phyloP scores from a whole-genome alignment of 2,329 filamentous ascomycete species.

The Claviceps africana region DNA sequence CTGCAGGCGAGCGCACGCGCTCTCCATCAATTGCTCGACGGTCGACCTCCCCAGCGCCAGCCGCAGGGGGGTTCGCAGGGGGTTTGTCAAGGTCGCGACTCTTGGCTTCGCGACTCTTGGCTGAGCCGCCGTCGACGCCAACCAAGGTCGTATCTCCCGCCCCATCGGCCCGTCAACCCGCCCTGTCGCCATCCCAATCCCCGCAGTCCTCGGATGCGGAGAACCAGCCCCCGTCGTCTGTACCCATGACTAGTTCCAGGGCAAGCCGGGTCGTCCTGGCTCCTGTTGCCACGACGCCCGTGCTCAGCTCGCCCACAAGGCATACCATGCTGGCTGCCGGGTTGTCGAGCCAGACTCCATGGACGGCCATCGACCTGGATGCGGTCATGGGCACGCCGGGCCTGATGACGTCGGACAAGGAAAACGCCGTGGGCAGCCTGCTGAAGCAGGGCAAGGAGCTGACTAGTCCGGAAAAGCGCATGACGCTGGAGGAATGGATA shows the following conservation, averaged over 20 bases:
- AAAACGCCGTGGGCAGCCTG: constrained; percentile 36
- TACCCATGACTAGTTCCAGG: constrained; percentile 32
- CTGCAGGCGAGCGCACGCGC: neutral
- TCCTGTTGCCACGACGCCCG: constrained; percentile 31
- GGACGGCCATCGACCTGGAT: constrained; percentile 67
- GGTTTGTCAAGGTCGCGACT: no score
- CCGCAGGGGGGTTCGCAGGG: no score
- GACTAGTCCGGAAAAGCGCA: constrained; percentile 63
- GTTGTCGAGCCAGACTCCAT: constrained; percentile 45
- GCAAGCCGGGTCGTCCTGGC: constrained; percentile 34
- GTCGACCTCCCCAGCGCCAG: neutral
- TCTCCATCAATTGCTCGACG: neutral
- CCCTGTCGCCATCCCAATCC: constrained; percentile 48
- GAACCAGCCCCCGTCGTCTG: constrained; percentile 60
- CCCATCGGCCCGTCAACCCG: constrained; percentile 37
- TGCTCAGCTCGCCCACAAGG: constrained; percentile 46
- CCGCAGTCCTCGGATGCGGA: constrained; percentile 69
- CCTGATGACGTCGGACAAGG: constrained; percentile 31
- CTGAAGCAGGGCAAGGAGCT: constrained; percentile 46
- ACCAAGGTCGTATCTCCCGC: constrained; percentile 27
- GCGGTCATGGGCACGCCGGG: constrained; percentile 41
- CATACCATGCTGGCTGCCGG: constrained; percentile 39
- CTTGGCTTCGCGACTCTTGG: no score
- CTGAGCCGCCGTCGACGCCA: constrained; percentile 29
- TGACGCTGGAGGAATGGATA: constrained; percentile 94